phyloP scores from a whole-genome alignment of 495 filamentous ascomycete genomes.

The Neurospora sp. region DNA sequence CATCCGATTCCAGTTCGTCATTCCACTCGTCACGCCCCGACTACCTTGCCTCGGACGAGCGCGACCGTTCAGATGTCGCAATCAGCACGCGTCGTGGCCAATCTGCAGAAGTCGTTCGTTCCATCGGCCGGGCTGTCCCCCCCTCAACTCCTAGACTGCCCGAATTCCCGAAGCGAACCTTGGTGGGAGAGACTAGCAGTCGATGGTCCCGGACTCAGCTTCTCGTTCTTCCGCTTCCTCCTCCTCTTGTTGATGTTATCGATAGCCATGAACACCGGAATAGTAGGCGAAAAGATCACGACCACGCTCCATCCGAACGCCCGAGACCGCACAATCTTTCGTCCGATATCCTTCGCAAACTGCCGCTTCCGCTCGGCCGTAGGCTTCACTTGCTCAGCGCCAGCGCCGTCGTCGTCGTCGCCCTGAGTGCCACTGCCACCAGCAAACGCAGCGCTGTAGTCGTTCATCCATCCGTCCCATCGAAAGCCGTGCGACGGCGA shows the following conservation, averaged over 20 bases:
- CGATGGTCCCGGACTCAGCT: neutral
- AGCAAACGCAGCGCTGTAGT: neutral
- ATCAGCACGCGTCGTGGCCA: neutral
- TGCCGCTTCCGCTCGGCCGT: neutral
- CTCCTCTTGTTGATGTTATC: neutral
- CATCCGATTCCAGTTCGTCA: neutral
- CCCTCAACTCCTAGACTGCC: neutral
- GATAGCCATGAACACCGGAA: neutral
- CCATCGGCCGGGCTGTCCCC: neutral
- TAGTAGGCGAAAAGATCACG: neutral
- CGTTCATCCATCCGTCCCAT: neutral
- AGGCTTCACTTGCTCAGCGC: neutral
- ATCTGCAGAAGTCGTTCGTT: neutral
- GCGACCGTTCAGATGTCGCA: neutral
- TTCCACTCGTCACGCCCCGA: neutral
- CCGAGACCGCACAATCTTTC: neutral
- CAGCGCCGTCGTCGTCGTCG: neutral
- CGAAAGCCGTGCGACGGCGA: neutral
- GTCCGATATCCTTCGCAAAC: neutral
- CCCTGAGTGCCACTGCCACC: neutral
- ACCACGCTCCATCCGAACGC: neutral
- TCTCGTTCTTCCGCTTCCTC: neutral
- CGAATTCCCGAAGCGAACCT: neutral
- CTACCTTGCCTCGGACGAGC: neutral
- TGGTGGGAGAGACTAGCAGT: neutral